Evolutionary conservation across 805 yeast genomes (phyloP).

Genomic region (Wickerhamiella occidentalis): DNA sequence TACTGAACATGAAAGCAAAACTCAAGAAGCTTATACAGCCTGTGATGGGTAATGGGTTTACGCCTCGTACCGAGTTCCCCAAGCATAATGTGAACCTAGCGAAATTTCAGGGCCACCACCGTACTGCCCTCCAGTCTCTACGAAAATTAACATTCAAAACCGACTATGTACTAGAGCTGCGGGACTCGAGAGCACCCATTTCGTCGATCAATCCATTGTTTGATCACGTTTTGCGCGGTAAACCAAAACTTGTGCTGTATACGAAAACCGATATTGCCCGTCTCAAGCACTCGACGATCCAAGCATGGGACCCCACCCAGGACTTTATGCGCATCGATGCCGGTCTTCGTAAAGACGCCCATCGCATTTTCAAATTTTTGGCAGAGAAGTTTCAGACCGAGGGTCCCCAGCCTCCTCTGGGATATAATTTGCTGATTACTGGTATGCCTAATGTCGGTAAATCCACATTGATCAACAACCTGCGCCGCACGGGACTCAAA

Average conservation of each 20-base stretch:
- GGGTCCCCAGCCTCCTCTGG: conserved; percentile 73
- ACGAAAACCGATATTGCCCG: conserved; percentile 59
- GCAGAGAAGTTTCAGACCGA: conserved; percentile 31
- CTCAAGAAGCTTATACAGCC: neutral
- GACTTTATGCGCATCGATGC: conserved; percentile 51
- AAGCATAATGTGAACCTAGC: conserved; percentile 54
- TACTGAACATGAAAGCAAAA: neutral
- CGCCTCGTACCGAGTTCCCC: conserved; percentile 67
- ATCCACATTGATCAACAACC: conserved; percentile 68
- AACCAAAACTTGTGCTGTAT: conserved; percentile 52
- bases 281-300: conserved; percentile 32
- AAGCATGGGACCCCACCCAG: conserved; percentile 38
- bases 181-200: conserved; percentile 85
- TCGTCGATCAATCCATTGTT: conserved; percentile 71
- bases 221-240: conserved; percentile 48
- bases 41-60: conserved; percentile 28
- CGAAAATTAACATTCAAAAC: conserved; percentile 62
- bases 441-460: conserved; percentile 99
- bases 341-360: conserved; percentile 39
- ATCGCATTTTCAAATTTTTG: conserved; percentile 38
- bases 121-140: conserved; percentile 58
- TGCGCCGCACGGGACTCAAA: conserved; percentile 38
- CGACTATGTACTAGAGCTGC: conserved; percentile 68
- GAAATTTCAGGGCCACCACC: conserved; percentile 86
- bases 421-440: conserved; percentile 59